Percentiles rank a stretch among this genome's conserved stretches.
Conservation (phyloP, 768 basidiomycete species). For the Termitomyces titanicus region DNA sequence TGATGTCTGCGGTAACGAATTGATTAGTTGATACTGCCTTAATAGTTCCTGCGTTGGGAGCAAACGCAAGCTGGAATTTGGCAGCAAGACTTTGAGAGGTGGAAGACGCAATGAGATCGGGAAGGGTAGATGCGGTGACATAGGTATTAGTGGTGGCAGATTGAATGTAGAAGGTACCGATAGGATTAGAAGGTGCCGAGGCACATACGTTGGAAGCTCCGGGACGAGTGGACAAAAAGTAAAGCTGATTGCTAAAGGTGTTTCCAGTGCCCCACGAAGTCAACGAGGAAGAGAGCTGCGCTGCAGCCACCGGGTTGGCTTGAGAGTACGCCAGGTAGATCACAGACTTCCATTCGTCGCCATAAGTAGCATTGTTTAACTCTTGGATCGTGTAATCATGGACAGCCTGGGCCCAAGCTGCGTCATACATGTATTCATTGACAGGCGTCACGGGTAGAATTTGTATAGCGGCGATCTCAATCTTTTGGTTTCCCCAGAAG, state of each 20-base stretch:
- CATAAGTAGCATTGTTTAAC: conserved; percentile 20
- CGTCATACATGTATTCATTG: conserved; percentile 30
- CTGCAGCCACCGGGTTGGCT: conserved; percentile 22
- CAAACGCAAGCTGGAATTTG: conserved; percentile 23
- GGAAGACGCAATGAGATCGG: conserved; percentile 22
- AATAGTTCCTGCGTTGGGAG: conserved; percentile 28
- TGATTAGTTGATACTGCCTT: conserved; percentile 18
- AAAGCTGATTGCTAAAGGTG: conserved; percentile 27
- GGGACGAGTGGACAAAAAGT: conserved; percentile 30
- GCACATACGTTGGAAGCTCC: conserved; percentile 26
- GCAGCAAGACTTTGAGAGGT: conserved; percentile 18
- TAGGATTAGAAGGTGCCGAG: conserved; percentile 21
- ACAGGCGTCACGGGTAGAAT: conserved; percentile 32
- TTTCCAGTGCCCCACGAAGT: conserved; percentile 31
- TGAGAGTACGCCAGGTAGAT: conserved; percentile 31
- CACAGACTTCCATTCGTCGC: conserved; percentile 32
- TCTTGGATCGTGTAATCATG: conserved; percentile 24
- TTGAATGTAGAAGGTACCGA: conserved; percentile 27
- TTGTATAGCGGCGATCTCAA: conserved; percentile 31
- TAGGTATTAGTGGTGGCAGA: conserved; percentile 19
- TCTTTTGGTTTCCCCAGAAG: conserved; percentile 30
- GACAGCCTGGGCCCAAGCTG: conserved; percentile 27
- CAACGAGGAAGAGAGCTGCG: conserved; percentile 24
- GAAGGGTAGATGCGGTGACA: conserved; percentile 19
- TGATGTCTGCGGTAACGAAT: conserved; percentile 29